These are phyloP conservation scores for Eucommia ulmoides DNA, from an alignment of 257 asterid species.

Conservation along the genomic window DNA sequence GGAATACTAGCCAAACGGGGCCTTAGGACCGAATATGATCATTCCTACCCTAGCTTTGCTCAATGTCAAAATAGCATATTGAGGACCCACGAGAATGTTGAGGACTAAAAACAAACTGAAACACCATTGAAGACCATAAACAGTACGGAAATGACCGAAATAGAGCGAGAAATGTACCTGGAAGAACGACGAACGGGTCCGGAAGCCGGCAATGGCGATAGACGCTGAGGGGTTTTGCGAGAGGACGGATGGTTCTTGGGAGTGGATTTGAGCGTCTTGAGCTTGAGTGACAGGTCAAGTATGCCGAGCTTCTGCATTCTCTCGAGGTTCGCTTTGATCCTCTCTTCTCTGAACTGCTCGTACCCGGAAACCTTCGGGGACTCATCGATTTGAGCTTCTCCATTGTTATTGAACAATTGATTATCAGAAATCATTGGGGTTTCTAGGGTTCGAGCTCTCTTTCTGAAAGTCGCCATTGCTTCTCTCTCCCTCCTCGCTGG, in stretches of 20 bases:
- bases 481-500: too few relatives aligned
- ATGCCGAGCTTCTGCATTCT: slow-evolving; percentile 87
- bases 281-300: slow-evolving; percentile 46
- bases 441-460: not conserved
- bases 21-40: not conserved
- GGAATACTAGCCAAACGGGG: not conserved
- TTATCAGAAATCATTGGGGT: not conserved
- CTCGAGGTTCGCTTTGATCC: slow-evolving; percentile 67
- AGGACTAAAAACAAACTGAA: not conserved
- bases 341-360: slow-evolving; percentile 65
- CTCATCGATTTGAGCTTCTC: slow-evolving; percentile 5
- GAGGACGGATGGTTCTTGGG: slow-evolving; percentile 8
- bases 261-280: slow-evolving; percentile 35
- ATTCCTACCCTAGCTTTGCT: not conserved
- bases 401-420: slow-evolving; percentile 4
- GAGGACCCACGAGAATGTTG: not conserved
- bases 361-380: slow-evolving; percentile 24
- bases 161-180: slow-evolving; percentile 24
- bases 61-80: not conserved
- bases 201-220: slow-evolving; percentile 31
- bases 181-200: slow-evolving; percentile 81
- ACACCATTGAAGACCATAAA: not conserved
- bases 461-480: not conserved
- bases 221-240: slow-evolving; percentile 18
- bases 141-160: not conserved